A percentile compares a stretch with the other conserved stretches of the same genome.
These are phyloP conservation scores for Phaffomyces opuntiae DNA, from an alignment of 805 yeast species.

Conservation along the genomic window DNA sequence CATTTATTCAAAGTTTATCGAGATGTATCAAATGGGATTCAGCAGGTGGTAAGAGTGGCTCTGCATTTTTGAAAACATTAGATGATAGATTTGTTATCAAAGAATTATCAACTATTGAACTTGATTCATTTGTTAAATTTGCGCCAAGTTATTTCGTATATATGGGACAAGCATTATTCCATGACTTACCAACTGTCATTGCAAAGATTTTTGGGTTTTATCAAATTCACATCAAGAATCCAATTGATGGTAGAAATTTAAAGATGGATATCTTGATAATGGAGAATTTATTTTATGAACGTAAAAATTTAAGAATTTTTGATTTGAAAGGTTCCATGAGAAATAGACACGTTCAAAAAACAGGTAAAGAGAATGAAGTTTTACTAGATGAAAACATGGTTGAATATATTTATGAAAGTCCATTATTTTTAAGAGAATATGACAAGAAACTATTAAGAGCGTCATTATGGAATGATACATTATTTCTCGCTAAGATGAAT, in stretches of 20 bases:
- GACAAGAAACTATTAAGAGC: slow-evolving; percentile 82
- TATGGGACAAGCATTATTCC: slow-evolving; percentile 91
- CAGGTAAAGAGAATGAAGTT: slow-evolving; percentile 93
- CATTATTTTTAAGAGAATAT: slow-evolving; percentile 87
- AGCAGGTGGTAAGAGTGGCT: slow-evolving; percentile 94
- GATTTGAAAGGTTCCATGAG: slow-evolving; percentile 98
- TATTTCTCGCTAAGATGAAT: slow-evolving; percentile 92
- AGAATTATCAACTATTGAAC: slow-evolving; percentile 79
- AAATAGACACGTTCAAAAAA: slow-evolving; percentile 92
- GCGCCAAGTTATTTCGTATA: slow-evolving; percentile 97
- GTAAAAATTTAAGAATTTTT: slow-evolving; percentile 76
- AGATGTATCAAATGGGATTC: slow-evolving; percentile 95
- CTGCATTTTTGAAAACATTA: slow-evolving; percentile 84
- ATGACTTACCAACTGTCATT: slow-evolving; percentile 88
- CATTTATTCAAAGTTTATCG: slow-evolving; percentile 82
- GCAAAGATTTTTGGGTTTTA: slow-evolving; percentile 95
- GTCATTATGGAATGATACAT: slow-evolving; percentile 90
- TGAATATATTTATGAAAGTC: slow-evolving; percentile 93
- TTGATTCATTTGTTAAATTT: slow-evolving; percentile 89
- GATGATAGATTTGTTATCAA: slow-evolving; percentile 88
- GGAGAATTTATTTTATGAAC: slow-evolving; percentile 90
- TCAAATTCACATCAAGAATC: slow-evolving; percentile 82
- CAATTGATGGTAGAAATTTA: slow-evolving; percentile 65
- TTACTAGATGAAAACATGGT: slow-evolving; percentile 96
- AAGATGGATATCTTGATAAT: slow-evolving; percentile 88